Conservation (phyloP, 345 rosid genomes). For the Citrus mangshanensis region DNA sequence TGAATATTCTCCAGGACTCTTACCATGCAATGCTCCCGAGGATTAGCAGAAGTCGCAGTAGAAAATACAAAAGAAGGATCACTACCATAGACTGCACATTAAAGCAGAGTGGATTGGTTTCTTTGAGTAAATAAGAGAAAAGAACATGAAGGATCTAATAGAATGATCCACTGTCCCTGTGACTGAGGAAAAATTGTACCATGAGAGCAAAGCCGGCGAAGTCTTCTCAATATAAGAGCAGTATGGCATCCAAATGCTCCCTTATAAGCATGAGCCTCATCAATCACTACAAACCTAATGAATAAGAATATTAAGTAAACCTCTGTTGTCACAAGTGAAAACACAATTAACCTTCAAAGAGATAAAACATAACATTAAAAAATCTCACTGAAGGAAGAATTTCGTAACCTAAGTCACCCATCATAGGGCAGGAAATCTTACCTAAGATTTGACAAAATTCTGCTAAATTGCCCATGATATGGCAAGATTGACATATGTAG, state of each 20-base stretch:
- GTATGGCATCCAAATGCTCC: slow-evolving; percentile 99
- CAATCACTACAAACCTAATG: slow-evolving; percentile 77
- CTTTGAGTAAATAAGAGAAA: slow-evolving; percentile 9
- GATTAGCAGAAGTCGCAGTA: slow-evolving; percentile 97
- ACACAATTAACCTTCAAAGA: not conserved
- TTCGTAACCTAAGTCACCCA: not conserved
- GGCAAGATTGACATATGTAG: slow-evolving; percentile 86
- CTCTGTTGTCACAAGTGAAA: slow-evolving; percentile 3
- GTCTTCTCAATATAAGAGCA: slow-evolving; percentile 92
- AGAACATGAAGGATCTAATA: not conserved
- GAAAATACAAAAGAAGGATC: slow-evolving; percentile 82
- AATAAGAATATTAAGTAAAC: slow-evolving; percentile 11
- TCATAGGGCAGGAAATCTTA: slow-evolving; percentile 20
- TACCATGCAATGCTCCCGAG: slow-evolving; percentile 94
- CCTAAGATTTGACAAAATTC: slow-evolving; percentile 84
- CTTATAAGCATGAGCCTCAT: slow-evolving; percentile 93
- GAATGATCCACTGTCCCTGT: not conserved
- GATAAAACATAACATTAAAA: not conserved
- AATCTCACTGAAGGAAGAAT: not conserved
- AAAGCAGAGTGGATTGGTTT: slow-evolving; percentile 13
- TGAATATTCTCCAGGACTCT: slow-evolving; percentile 21
- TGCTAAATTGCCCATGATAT: slow-evolving; percentile 63
- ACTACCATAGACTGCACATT: slow-evolving; percentile 66
- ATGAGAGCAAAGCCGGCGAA: slow-evolving; percentile 79
- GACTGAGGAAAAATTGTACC: slow-evolving; percentile 39